phyloP scores from a whole-genome alignment of 768 basidiomycete species.

The Boletus fagicola region DNA sequence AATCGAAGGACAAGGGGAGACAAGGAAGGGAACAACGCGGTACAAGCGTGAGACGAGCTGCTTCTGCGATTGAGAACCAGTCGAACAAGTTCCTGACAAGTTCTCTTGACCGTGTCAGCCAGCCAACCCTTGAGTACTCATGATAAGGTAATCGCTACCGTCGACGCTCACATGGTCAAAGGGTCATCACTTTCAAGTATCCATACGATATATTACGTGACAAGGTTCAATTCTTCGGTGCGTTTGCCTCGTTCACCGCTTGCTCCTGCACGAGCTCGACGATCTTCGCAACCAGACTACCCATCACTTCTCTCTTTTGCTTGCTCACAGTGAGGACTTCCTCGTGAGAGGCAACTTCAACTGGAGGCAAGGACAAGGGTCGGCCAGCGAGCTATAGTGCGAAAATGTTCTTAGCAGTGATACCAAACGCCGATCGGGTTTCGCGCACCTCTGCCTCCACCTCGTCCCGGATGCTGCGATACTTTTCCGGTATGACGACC shows the following conservation, averaged over 20 bases:
- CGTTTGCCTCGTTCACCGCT: slow-evolving; percentile 3
- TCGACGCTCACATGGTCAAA: neutral
- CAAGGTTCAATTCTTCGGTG: slow-evolving; percentile 4
- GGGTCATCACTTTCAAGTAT: neutral
- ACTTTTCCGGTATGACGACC: slow-evolving; percentile 69
- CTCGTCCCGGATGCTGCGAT: slow-evolving; percentile 69
- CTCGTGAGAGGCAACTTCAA: slow-evolving; percentile 65
- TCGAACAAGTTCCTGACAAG: neutral
- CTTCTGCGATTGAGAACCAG: neutral
- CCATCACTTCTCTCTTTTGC: slow-evolving; percentile 71
- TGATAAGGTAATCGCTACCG: neutral
- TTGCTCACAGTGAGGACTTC: slow-evolving; percentile 70
- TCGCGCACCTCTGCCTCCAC: slow-evolving; percentile 69
- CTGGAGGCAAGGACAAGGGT: slow-evolving; percentile 39
- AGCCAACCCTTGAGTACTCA: neutral
- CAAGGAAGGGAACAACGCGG: slow-evolving; percentile 17
- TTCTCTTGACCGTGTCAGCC: neutral
- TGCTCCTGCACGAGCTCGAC: slow-evolving; percentile 42
- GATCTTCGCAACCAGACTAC: slow-evolving; percentile 63
- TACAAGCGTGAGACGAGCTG: slow-evolving; percentile 23
- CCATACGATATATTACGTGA: slow-evolving; percentile 1
- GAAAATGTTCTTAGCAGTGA: slow-evolving; percentile 3
- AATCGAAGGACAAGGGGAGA: neutral
- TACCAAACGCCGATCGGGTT: neutral
- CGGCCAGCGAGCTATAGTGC: slow-evolving; percentile 58